Conservation (phyloP, 495 filamentous ascomycete species). For the Penicillium lividum region DNA sequence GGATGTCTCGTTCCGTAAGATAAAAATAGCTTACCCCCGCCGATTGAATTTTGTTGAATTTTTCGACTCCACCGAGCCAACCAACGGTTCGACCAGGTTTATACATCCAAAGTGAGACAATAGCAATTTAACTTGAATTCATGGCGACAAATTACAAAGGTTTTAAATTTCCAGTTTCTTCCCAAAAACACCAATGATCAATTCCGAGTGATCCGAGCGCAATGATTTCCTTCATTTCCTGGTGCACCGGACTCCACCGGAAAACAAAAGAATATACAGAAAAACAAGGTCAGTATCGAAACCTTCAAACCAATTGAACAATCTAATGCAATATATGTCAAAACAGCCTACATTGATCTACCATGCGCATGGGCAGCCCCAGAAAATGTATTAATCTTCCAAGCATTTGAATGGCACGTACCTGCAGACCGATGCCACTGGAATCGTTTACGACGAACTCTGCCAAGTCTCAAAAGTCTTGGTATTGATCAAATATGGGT, state of each 20-base stretch:
- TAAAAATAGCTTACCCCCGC: background rate
- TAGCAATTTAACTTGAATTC: background rate
- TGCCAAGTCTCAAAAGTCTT: slow-evolving; percentile 57
- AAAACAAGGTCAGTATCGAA: slow-evolving; percentile 1
- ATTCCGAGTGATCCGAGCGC: background rate
- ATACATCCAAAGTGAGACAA: background rate
- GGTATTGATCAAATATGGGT: slow-evolving; percentile 72
- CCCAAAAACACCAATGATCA: background rate
- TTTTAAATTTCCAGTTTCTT: background rate
- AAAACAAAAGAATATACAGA: background rate
- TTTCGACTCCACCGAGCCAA: background rate
- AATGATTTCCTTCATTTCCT: slow-evolving; percentile 13
- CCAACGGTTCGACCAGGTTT: background rate
- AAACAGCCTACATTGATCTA: slow-evolving; percentile 22
- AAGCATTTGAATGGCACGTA: slow-evolving; percentile 77
- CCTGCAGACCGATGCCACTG: slow-evolving; percentile 66
- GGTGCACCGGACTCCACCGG: slow-evolving; percentile 2
- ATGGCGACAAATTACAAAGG: background rate
- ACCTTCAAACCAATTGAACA: background rate
- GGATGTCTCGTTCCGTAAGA: background rate
- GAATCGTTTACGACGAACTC: slow-evolving; percentile 54
- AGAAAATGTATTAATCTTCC: slow-evolving; percentile 64
- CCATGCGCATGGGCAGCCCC: slow-evolving; percentile 36
- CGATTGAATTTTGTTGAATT: background rate
- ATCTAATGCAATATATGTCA: background rate